A percentile compares a stretch with the other conserved stretches of the same genome.
Conservation (phyloP, 371 early-diverging fungal genomes). For the Rhizopus sp. region DNA sequence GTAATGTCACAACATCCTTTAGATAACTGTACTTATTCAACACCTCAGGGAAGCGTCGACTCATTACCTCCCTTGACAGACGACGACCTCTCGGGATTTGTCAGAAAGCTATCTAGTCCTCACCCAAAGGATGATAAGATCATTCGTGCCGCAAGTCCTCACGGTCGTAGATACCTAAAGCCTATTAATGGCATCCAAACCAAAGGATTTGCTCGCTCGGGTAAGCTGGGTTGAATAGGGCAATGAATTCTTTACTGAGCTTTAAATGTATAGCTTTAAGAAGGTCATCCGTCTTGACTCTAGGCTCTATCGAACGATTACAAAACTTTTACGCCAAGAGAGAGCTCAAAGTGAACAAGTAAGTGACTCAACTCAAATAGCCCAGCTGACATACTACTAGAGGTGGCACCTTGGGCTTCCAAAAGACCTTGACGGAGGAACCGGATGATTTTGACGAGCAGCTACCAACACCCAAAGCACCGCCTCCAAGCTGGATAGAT, state of each 20-base stretch:
- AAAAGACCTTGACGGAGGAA: constrained; percentile 27
- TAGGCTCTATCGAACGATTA: constrained; percentile 50
- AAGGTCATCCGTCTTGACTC: constrained; percentile 49
- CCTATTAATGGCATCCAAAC: constrained; percentile 50
- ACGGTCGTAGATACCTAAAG: constrained; percentile 42
- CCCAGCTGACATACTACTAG: constrained; percentile 14
- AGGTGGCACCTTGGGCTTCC: constrained; percentile 48
- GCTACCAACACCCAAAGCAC: constrained; percentile 37
- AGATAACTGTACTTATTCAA: constrained; percentile 1
- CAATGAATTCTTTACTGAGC: neutral
- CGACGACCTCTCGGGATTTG: constrained; percentile 25
- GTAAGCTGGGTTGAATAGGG: constrained; percentile 15
- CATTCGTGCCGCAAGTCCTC: constrained; percentile 44
- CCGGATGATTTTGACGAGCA: constrained; percentile 34
- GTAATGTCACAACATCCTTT: constrained; percentile 20
- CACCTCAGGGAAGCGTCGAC: constrained; percentile 11
- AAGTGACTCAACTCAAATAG: constrained; percentile 16
- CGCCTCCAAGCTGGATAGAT: constrained; percentile 51
- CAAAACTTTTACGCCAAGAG: constrained; percentile 53
- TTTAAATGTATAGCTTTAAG: constrained; percentile 35
- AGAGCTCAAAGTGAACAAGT: constrained; percentile 53
- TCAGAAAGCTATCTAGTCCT: constrained; percentile 7
- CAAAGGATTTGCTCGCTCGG: constrained; percentile 54
- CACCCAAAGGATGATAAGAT: constrained; percentile 19
- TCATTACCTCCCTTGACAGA: constrained; percentile 17